Evolutionary conservation across 2,329 filamentous ascomycete species (phyloP).

Genomic region (Cryphonectria naterciae): DNA sequence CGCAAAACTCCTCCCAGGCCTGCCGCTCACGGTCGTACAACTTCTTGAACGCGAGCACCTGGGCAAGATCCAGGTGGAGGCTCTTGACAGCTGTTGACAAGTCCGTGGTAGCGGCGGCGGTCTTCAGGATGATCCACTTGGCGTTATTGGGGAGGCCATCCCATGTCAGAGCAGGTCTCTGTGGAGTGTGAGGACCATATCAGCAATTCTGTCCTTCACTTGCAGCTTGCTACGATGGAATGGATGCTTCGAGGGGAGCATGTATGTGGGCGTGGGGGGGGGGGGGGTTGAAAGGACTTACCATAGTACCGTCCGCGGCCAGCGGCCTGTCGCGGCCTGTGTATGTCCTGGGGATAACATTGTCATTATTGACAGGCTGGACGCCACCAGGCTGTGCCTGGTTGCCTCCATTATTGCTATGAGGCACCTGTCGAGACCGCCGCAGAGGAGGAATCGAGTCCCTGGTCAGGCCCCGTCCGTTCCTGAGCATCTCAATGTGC

Average conservation of each 20-base stretch:
- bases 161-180: slow-evolving; percentile 29
- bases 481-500: slow-evolving; percentile 1
- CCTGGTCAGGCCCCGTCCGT: not conserved
- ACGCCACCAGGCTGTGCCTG: not conserved
- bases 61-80: slow-evolving; percentile 27
- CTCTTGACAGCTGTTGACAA: slow-evolving; percentile 23
- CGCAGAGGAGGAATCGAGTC: not conserved
- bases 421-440: no score
- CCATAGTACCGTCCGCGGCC: not conserved
- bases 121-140: slow-evolving; percentile 33
- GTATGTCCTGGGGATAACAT: not conserved
- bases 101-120: slow-evolving; percentile 26
- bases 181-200: not conserved
- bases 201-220: not conserved
- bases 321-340: no score
- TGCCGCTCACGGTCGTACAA: slow-evolving; percentile 28
- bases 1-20: slow-evolving; percentile 2
- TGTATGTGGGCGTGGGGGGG: not conserved
- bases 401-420: not conserved
- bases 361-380: not conserved
- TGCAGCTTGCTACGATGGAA: no score
- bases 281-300: not conserved
- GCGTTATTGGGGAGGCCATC: slow-evolving; percentile 30
- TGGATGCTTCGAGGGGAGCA: not conserved
- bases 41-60: slow-evolving; percentile 28